Percentiles rank a stretch among this genome's conserved stretches.
These are phyloP conservation scores for Suhomyces wounanorum DNA, from an alignment of 1,139 yeast genomes.

Conservation along the genomic window DNA sequence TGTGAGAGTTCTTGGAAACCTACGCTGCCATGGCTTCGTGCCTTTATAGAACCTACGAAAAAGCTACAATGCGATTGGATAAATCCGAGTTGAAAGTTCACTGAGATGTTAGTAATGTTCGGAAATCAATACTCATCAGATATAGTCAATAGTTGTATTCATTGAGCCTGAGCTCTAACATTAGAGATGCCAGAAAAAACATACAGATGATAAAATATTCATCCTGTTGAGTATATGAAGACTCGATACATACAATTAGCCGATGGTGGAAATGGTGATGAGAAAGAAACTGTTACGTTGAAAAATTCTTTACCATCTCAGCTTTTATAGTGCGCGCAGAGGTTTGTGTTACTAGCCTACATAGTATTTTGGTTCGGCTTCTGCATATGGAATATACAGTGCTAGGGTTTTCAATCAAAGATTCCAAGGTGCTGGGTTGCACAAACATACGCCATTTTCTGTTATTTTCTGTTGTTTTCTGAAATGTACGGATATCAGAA, in stretches of 20 bases:
- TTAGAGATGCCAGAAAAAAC: slow-evolving; percentile 77
- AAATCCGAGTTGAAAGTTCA: not conserved
- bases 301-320: not conserved
- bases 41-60: not conserved
- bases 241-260: slow-evolving; percentile 2
- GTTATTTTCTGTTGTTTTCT: no score
- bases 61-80: not conserved
- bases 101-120: slow-evolving; percentile 3
- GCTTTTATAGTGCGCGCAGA: slow-evolving; percentile 11
- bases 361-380: not conserved
- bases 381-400: no score
- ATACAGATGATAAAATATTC: slow-evolving; percentile 38
- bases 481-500: no score
- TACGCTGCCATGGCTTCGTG: not conserved
- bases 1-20: not conserved
- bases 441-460: no score
- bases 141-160: slow-evolving; percentile 57
- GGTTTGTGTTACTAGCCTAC: not conserved
- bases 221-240: slow-evolving; percentile 28
- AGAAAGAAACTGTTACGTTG: not conserved
- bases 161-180: slow-evolving; percentile 64
- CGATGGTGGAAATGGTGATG: not conserved
- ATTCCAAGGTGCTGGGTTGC: no score
- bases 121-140: slow-evolving; percentile 37
- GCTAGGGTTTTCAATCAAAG: not conserved